A percentile compares a stretch with the other conserved stretches of the same genome.
phyloP scores from a whole-genome alignment of 768 basidiomycete species.

The Lentinula boryana region DNA sequence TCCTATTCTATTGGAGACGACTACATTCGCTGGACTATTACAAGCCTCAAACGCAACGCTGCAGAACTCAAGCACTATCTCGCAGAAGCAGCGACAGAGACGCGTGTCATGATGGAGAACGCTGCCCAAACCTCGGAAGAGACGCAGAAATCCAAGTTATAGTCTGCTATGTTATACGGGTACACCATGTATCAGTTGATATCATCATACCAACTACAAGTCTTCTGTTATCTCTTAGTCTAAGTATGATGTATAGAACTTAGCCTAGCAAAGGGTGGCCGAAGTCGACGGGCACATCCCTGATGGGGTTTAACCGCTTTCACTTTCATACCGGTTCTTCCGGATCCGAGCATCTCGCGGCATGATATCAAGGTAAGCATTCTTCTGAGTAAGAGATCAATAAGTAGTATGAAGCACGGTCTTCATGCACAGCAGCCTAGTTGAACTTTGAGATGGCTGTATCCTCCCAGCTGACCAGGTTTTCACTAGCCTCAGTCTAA shows the following conservation, averaged over 20 bases:
- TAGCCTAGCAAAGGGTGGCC: neutral
- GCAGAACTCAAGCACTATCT: conserved; percentile 63
- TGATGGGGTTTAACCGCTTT: neutral
- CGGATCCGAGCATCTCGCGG: neutral
- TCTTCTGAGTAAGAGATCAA: no score
- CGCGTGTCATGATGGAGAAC: conserved; percentile 68
- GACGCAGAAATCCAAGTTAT: conserved; percentile 24
- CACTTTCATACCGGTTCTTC: neutral
- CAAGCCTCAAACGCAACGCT: conserved; percentile 54
- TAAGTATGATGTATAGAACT: no score
- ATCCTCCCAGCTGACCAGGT: no score
- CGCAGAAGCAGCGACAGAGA: conserved; percentile 76
- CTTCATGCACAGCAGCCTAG: no score
- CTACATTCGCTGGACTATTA: conserved; percentile 89
- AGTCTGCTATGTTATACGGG: neutral
- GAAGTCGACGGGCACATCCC: conserved; percentile 2
- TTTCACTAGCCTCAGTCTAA: neutral
- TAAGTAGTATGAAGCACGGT: no score
- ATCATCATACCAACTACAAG: neutral
- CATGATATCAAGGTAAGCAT: no score
- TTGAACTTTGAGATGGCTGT: no score
- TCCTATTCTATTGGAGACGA: conserved; percentile 85
- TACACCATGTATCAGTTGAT: no score
- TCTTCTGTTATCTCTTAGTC: no score
- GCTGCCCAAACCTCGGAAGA: conserved; percentile 31